These are phyloP conservation scores for Tuber brumale DNA, from an alignment of 495 filamentous ascomycete species.

Conservation along the genomic window DNA sequence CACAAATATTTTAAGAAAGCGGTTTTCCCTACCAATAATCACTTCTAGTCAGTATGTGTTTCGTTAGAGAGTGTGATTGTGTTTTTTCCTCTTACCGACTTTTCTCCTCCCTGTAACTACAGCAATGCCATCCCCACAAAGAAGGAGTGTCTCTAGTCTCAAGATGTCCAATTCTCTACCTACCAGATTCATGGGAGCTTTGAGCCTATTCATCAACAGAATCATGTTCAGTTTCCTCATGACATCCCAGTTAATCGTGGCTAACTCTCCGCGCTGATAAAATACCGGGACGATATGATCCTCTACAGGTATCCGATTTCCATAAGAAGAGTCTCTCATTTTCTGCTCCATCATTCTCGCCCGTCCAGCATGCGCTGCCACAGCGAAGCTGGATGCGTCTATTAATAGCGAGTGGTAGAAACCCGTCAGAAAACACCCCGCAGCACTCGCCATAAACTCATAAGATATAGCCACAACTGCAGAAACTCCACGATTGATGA, in stretches of 20 bases:
- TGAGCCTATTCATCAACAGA: neutral
- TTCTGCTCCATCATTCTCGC: conserved; percentile 13
- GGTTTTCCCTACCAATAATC: neutral
- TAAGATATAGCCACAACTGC: conserved; percentile 24
- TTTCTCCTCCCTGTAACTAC: neutral
- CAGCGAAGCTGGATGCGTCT: conserved; percentile 18
- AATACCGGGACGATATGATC: conserved; percentile 24
- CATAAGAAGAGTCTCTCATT: conserved; percentile 19
- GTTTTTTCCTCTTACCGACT: neutral
- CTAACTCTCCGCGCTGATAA: conserved; percentile 17
- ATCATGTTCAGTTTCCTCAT: neutral
- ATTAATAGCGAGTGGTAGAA: conserved; percentile 21
- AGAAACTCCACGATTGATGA: conserved; percentile 16
- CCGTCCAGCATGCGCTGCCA: conserved; percentile 17
- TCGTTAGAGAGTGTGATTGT: neutral
- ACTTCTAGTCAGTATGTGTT: neutral
- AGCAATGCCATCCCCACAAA: neutral
- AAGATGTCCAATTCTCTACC: neutral
- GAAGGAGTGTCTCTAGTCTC: neutral
- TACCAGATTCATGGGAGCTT: neutral
- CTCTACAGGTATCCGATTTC: conserved; percentile 13
- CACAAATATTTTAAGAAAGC: neutral
- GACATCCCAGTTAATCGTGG: neutral
- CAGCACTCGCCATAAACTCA: conserved; percentile 11
- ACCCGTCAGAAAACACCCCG: conserved; percentile 18